phyloP scores from a whole-genome alignment of 2,329 filamentous ascomycete genomes.

The Cladophialophora bantiana region DNA sequence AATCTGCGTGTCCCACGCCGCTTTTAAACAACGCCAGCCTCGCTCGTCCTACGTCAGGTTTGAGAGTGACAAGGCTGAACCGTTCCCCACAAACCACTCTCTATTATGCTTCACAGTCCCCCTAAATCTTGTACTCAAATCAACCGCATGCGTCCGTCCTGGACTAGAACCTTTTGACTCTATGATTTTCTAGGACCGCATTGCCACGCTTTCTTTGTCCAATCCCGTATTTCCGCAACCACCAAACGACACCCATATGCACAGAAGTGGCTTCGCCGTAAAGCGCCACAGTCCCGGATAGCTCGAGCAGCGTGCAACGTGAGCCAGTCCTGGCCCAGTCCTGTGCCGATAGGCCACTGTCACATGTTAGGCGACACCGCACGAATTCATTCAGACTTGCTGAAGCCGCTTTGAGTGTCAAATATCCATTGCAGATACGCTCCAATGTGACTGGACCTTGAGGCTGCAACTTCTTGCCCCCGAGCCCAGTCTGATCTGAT shows the following conservation, averaged over 20 bases:
- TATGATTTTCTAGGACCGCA: conserved; percentile 58
- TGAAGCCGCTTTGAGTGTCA: neutral
- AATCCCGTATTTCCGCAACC: conserved; percentile 41
- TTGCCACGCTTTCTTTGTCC: conserved; percentile 14
- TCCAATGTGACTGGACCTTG: too few relatives aligned
- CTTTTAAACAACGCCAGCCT: conserved; percentile 7
- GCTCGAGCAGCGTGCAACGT: conserved; percentile 45
- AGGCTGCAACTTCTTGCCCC: too few relatives aligned
- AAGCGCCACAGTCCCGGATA: conserved; percentile 47
- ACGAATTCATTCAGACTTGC: neutral
- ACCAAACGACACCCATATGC: conserved; percentile 52
- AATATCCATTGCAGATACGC: too few relatives aligned
- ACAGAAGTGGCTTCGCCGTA: conserved; percentile 54
- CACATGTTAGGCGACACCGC: neutral
- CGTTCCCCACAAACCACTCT: too few relatives aligned
- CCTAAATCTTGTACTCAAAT: neutral
- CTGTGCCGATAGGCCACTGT: neutral
- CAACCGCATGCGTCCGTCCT: neutral
- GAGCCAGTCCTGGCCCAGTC: neutral
- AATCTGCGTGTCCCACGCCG: conserved; percentile 2
- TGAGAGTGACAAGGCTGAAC: too few relatives aligned
- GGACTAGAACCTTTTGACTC: conserved; percentile 49
- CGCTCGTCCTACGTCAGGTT: neutral
- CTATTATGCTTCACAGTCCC: too few relatives aligned
- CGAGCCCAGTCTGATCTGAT: too few relatives aligned